Conservation (phyloP, 2,329 filamentous ascomycete species). For the Diaporthe caulivora region DNA sequence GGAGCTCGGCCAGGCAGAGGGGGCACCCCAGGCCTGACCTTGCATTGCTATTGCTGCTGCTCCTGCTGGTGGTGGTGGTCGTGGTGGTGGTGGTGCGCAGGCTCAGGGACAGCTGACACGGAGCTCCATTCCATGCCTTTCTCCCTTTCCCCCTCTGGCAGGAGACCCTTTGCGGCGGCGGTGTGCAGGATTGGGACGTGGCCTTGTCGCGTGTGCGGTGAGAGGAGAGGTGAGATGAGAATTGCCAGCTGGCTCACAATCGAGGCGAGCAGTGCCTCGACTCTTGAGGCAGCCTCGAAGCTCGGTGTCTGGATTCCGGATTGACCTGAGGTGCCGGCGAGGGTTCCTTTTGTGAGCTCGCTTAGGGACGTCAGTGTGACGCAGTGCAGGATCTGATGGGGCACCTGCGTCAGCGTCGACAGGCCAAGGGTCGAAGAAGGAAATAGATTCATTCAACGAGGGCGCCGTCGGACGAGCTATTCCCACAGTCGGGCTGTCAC, state of each 20-base stretch:
- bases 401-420: neutral
- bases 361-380: constrained; percentile 17
- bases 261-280: neutral
- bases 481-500: constrained; percentile 25
- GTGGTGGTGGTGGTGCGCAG: neutral
- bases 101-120: constrained; percentile 27
- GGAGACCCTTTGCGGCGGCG: constrained; percentile 18
- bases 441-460: constrained; percentile 3
- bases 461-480: neutral
- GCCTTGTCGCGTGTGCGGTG: neutral
- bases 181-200: neutral
- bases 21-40: neutral
- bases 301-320: neutral
- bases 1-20: constrained; percentile 10
- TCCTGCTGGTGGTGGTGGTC: too few species aligned
- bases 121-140: constrained; percentile 14
- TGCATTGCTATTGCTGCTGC: neutral
- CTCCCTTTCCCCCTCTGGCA: neutral
- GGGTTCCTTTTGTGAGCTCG: neutral
- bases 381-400: constrained; percentile 8
- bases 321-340: neutral
- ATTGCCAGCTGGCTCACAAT: neutral
- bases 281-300: neutral
- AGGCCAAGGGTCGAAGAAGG: constrained; percentile 10
- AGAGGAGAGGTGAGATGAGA: too few species aligned